Evolutionary conservation across 306 rosid genomes (phyloP), one percentile per base, ranked within the genome.

Genomic region (Luffa acutangula): DNA sequence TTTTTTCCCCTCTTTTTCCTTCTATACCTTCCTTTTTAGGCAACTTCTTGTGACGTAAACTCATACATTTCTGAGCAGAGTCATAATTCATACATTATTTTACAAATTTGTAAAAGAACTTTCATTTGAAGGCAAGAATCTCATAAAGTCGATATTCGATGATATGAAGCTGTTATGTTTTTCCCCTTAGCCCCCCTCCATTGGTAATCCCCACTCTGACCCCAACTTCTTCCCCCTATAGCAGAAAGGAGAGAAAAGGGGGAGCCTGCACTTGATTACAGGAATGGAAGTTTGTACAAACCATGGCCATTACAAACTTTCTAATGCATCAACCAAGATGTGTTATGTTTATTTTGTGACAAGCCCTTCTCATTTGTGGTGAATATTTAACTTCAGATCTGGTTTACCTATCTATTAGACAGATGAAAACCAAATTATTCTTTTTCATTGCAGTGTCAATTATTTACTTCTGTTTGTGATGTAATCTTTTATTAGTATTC

Each of bases 31-130:
- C 45, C 62, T 25, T 36, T 52, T 49, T 36, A 74, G 75, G 75
- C 20, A 7, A 36, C 48, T 66, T 48, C 11, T 73, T 15, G 56
- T 6, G 56, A 49, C 6, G 48, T 67, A 71, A 71, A 71, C 57
- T n/a, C 10, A 71, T 71, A 45, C 57, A 71, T 46, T 78, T 14
- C 25, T 42, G 0, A 21, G 56, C 31, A 58, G 37, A 41, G 36
- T 58, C 70, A 77, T 59, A 59, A 43, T 77, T 20, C 15, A 77
- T 77, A 42, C 80, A 77, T 12, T 59, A 37, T 21, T 73, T 73
- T 73, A 73, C 77, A 51, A 49, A 49, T 46, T 31, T 73, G 77
- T 73, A 48, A 14, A 73, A 49, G 59, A 73, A 73, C 59, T 73
- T 49, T 73, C 60, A 31, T 31, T 7, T 31, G 43, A 49, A 25